Evolutionary conservation across 306 rosid genomes (phyloP), one percentile per base, ranked within the genome.

Genomic region (Acacia melanoxylon): DNA sequence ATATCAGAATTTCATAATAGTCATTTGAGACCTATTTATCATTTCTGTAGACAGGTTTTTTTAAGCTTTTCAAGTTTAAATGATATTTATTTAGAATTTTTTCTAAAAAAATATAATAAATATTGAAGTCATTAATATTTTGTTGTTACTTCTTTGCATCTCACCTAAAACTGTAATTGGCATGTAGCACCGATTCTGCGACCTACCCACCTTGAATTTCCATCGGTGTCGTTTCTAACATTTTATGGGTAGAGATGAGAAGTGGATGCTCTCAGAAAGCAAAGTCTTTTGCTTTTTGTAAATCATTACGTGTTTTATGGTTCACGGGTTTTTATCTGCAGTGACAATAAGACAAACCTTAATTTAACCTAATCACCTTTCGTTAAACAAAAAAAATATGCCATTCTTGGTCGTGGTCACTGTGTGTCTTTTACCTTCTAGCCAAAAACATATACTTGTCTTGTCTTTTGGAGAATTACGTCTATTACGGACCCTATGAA

Each of bases 251-350:
- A 25, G 29, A 7, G 14, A 48, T 20, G 31, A 51, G 35, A 24
- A 76, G 46, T 72, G 82, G 31, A 35, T 27, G 29, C 8, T 5
- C 41, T 41, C 46, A 9, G 0, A 59, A 81, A 72, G 4, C 22
- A 33, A 20, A 44, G 70, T 68, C 11, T 0, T 45, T 25, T 2
- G 9, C 27, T 63, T 31, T 78, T 63, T 65, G 80, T 84, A 79
- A 44, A 74, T 58, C 22, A 25, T 49, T 76, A 76, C 68, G 81
- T 8, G 61, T 51, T 65, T 77, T 49, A 79, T 37, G 33, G 67
- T 69, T 90, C 94, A 90, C 91, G 90, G 92, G 86, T 46, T 16
- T 82, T 77, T 2, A 67, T 79, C 76, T 68, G 35, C 72, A 42
- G 84, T 70, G 83, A 44, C 76, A 44, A 80, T 72, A 68, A 35